Base-by-base conservation (phyloP, 2,329 filamentous ascomycete genomes). In the Botrytis squamosa region DNA sequence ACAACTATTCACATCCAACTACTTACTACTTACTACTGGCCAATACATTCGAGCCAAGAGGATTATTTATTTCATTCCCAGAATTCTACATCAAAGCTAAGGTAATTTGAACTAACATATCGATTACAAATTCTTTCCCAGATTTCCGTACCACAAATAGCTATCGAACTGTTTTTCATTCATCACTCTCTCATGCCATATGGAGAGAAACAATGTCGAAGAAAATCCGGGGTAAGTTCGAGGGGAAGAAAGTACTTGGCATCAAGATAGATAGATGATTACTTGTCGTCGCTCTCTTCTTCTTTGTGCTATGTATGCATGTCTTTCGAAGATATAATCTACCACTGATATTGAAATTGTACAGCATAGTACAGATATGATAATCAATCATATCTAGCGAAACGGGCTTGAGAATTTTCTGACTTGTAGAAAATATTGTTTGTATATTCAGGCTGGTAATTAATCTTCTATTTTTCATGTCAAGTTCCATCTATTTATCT, bases 301-400 rank as follows among this genome's bases (percentile, higher is more conserved):
- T 55, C 5, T 4, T 57, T 18, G n/a, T 57, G 49, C 2, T n/a
- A 16, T n/a, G 25, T 14, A 16, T n/a, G 2, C 2, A n/a, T 52
- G 4, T 52, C 22, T 29, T 55, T 16, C 18, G 1, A 1, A 0
- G 14, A 18, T 29, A 7, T 29, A 3, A 7, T 55, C 4, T 8
- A 6, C 3, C 1, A 29, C 16, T 29, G 25, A 29, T 16, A 29
- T 29, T 4, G 7, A 14, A 16, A 16, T 4, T 55, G 12, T 55
- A 29, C 3, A 9, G 52, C 14, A 55, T 1, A 52, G 22, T 9
- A 22, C 20, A 52, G 49, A 52, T n/a, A 14, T 52, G 25, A 14
- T 52, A 0, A 3, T 1, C 25, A 52, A 52, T 14, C 4, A 16
- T 7, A 6, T 14, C 25, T 12, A n/a, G 1, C 49, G 49, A n/a